Conservation (phyloP, 2,329 filamentous ascomycete genomes). For the Ciborinia camelliae region DNA sequence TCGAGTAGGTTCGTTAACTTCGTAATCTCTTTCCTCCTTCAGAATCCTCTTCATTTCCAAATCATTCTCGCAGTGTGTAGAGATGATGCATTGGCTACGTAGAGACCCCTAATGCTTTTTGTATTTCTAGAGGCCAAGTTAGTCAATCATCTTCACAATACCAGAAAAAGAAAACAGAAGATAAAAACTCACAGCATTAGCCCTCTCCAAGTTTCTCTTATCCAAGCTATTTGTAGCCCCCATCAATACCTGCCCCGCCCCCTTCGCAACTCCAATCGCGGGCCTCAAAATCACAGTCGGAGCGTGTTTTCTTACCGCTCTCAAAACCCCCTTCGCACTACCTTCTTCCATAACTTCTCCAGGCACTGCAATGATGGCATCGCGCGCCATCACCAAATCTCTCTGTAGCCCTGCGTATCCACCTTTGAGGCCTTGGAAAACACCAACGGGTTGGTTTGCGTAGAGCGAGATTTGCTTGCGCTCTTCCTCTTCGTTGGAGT, state of each 20-base stretch:
- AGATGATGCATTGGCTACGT: not conserved
- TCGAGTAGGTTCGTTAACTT: not conserved
- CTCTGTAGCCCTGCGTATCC: slow-evolving; percentile 80
- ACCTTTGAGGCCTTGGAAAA: slow-evolving; percentile 79
- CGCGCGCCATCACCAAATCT: slow-evolving; percentile 80
- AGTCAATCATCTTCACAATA: slow-evolving; percentile 13
- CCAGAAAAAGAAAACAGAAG: slow-evolving; percentile 31
- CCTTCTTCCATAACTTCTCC: slow-evolving; percentile 85
- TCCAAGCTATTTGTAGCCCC: slow-evolving; percentile 92
- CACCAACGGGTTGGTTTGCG: slow-evolving; percentile 86
- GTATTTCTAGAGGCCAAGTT: slow-evolving; percentile 35
- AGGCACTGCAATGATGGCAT: slow-evolving; percentile 93
- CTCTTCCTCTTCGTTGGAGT: slow-evolving; percentile 62
- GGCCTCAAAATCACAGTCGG: slow-evolving; percentile 93
- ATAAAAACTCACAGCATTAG: slow-evolving; percentile 77
- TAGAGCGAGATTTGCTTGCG: slow-evolving; percentile 83
- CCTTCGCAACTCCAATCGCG: slow-evolving; percentile 85
- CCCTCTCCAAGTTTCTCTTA: slow-evolving; percentile 71
- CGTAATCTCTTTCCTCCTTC: not conserved
- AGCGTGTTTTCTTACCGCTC: slow-evolving; percentile 72
- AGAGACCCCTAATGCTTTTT: slow-evolving; percentile 34
- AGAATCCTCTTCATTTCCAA: not conserved
- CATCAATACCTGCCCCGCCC: slow-evolving; percentile 81
- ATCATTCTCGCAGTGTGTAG: not conserved
- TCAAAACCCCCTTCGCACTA: slow-evolving; percentile 75